These are phyloP conservation scores for Serendipita sp. DNA, from an alignment of 768 basidiomycete genomes.

Conservation along the genomic window DNA sequence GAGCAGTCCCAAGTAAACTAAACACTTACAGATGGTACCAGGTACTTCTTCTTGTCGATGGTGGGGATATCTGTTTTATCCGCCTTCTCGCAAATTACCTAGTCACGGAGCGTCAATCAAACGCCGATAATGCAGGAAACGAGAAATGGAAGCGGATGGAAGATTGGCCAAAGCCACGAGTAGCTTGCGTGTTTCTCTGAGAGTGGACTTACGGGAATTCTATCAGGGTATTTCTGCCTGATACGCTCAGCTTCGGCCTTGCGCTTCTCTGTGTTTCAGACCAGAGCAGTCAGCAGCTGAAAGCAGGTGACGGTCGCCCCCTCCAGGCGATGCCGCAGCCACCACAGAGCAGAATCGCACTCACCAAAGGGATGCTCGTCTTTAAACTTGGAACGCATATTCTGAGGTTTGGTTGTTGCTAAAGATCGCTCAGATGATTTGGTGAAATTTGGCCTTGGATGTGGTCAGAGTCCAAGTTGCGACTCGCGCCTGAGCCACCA, in stretches of 20 bases:
- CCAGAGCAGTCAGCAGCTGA: background rate
- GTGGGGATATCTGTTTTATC: slow-evolving; percentile 97
- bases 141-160: background rate
- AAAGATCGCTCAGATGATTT: background rate
- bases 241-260: slow-evolving; percentile 98
- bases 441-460: background rate
- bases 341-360: slow-evolving; percentile 21
- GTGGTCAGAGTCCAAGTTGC: slow-evolving; percentile 1
- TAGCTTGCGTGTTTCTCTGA: slow-evolving; percentile 12
- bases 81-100: slow-evolving; percentile 99
- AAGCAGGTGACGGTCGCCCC: background rate
- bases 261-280: slow-evolving; percentile 64
- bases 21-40: slow-evolving; percentile 78
- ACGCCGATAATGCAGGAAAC: background rate
- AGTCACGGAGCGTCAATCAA: slow-evolving; percentile 5
- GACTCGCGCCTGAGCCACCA: background rate
- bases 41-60: slow-evolving; percentile 99
- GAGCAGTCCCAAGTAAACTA: background rate
- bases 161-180: slow-evolving; percentile 1
- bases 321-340: slow-evolving; percentile 12
- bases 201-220: slow-evolving; percentile 68
- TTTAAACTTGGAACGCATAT: slow-evolving; percentile 93
- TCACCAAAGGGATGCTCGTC: slow-evolving; percentile 97
- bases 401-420: slow-evolving; percentile 4
- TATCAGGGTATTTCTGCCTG: slow-evolving; percentile 95